These are phyloP conservation scores for Gastrolobium villosum DNA, from an alignment of 306 rosid species.

Conservation along the genomic window DNA sequence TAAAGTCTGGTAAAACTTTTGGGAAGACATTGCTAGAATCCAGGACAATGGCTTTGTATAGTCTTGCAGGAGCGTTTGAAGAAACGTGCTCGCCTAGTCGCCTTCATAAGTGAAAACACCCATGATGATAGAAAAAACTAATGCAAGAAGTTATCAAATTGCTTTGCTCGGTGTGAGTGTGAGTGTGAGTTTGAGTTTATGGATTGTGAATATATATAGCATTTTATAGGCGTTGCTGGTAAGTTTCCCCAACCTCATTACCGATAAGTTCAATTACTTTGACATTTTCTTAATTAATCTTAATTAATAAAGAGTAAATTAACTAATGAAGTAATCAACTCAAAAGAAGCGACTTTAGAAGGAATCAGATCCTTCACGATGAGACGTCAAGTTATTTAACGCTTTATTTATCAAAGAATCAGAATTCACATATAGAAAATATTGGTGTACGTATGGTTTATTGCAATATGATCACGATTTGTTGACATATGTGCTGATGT, in stretches of 20 bases:
- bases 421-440: neutral
- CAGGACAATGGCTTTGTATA: constrained; percentile 56
- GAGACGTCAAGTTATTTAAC: neutral
- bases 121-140: constrained; percentile 21
- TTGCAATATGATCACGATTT: neutral
- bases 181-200: neutral
- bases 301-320: neutral
- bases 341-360: neutral
- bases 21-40: constrained; percentile 49
- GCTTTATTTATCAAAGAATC: neutral
- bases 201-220: neutral
- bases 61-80: constrained; percentile 44
- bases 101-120: constrained; percentile 52
- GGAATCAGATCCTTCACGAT: neutral
- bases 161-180: neutral
- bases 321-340: constrained; percentile 11
- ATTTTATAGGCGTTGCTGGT: neutral
- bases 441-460: neutral
- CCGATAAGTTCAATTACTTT: constrained; percentile 2
- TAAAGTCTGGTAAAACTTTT: constrained; percentile 39
- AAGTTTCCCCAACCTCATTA: neutral
- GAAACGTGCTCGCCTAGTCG: constrained; percentile 39
- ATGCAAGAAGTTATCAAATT: neutral
- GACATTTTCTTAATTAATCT: neutral
- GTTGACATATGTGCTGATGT: no score